Conservation (phyloP, 352 stramenopile genomes). For the Pythium folliculosum region DNA sequence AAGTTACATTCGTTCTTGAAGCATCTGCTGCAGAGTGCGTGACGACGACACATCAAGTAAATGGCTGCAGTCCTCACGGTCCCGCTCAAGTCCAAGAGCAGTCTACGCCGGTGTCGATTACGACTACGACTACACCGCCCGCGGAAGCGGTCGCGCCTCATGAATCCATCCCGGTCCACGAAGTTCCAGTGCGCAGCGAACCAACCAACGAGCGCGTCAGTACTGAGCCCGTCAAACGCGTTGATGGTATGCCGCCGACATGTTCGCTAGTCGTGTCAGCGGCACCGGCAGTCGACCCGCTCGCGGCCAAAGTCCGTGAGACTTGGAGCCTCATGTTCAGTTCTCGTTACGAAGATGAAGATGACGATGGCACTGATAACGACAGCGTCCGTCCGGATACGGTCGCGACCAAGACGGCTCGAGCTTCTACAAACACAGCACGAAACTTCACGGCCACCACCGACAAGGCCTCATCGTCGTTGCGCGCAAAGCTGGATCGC, state of each 20-base stretch:
- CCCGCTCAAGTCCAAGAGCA: no score
- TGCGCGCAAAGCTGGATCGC: conserved; percentile 40
- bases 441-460: neutral
- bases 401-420: neutral
- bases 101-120: no score
- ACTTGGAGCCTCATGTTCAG: conserved; percentile 63
- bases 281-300: conserved; percentile 27
- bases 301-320: conserved; percentile 39
- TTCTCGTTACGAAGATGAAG: conserved; percentile 50
- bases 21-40: no score
- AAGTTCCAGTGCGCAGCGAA: no score
- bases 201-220: neutral
- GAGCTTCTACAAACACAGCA: neutral
- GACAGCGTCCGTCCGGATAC: no score
- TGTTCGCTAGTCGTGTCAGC: neutral
- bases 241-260: neutral
- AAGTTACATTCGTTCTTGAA: no score
- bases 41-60: no score
- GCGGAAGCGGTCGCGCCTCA: neutral
- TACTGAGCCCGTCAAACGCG: no score
- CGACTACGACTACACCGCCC: no score
- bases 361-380: neutral
- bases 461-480: conserved; percentile 9
- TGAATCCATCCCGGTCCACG: no score
- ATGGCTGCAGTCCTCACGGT: no score